Conservation (phyloP, 306 rosid genomes). For the Ochetophila trinervis region DNA sequence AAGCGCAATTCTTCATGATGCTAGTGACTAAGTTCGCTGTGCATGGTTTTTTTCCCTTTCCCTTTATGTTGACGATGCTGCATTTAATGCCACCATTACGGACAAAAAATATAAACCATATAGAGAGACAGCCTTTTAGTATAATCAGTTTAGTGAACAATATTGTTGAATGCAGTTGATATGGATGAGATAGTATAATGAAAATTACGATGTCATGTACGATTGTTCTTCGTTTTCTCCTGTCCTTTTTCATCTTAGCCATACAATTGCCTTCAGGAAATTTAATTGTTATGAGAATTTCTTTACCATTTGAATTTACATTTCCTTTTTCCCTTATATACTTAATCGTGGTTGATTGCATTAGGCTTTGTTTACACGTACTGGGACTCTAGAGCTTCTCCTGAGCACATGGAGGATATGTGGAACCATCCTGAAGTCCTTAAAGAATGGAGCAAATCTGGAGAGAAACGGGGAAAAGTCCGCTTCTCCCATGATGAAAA, state of each 20-base stretch:
- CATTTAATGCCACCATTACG: background rate
- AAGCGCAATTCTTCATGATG: no score
- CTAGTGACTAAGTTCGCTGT: no score
- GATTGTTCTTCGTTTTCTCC: background rate
- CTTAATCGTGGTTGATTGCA: constrained; percentile 8
- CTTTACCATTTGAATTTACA: background rate
- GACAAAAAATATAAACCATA: background rate
- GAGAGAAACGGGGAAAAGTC: constrained; percentile 59
- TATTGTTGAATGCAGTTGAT: constrained; percentile 7
- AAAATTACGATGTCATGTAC: background rate
- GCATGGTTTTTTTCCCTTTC: no score
- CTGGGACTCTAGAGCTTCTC: constrained; percentile 69
- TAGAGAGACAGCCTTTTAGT: background rate
- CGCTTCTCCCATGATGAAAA: constrained; percentile 58
- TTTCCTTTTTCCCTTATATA: background rate
- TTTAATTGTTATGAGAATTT: background rate
- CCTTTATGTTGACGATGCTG: background rate
- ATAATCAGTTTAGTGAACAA: background rate
- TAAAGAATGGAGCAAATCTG: constrained; percentile 62
- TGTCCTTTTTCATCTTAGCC: background rate
- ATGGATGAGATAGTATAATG: background rate
- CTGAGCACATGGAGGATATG: constrained; percentile 80
- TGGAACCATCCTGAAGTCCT: constrained; percentile 72
- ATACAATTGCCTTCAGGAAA: background rate
- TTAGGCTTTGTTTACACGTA: constrained; percentile 29